Percentiles rank a stretch among this genome's conserved stretches.
These are phyloP conservation scores for Mortierella sp. DNA, from an alignment of 371 early-diverging fungal species.

Conservation along the genomic window DNA sequence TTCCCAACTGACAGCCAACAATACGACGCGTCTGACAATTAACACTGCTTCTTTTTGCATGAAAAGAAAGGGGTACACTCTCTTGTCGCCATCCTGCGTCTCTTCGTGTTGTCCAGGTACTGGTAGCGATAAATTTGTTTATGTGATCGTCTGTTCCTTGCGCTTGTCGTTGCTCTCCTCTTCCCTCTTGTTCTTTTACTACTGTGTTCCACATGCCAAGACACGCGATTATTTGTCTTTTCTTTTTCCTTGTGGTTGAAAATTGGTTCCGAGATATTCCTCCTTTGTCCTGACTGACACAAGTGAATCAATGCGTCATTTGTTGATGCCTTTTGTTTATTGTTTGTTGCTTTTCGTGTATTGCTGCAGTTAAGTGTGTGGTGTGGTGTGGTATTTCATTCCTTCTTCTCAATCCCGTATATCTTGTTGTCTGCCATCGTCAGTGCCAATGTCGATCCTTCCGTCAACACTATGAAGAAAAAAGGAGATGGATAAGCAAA, in stretches of 20 bases:
- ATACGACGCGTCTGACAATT: too few species aligned
- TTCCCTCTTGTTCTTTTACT: background rate
- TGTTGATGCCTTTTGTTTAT: background rate
- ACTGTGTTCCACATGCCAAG: background rate
- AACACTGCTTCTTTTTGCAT: too few species aligned
- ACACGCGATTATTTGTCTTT: background rate
- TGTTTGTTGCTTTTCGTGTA: background rate
- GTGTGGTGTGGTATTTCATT: background rate
- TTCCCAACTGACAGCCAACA: too few species aligned
- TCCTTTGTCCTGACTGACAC: background rate
- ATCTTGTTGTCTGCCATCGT: slow-evolving; percentile 59
- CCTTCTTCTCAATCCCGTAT: slow-evolving; percentile 51
- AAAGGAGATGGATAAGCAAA: background rate
- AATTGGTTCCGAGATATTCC: background rate
- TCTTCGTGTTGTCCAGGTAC: background rate
- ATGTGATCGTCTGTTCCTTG: background rate
- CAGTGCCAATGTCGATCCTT: slow-evolving; percentile 45
- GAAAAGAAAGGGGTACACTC: too few species aligned
- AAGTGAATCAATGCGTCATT: background rate
- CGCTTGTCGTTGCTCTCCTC: background rate
- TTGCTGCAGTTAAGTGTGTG: background rate
- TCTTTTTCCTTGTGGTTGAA: background rate
- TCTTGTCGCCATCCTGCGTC: too few species aligned
- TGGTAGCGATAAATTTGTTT: background rate
- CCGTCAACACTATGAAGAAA: slow-evolving; percentile 27